These are phyloP conservation scores for Podospora conica DNA, from an alignment of 495 filamentous ascomycete genomes.

Conservation along the genomic window DNA sequence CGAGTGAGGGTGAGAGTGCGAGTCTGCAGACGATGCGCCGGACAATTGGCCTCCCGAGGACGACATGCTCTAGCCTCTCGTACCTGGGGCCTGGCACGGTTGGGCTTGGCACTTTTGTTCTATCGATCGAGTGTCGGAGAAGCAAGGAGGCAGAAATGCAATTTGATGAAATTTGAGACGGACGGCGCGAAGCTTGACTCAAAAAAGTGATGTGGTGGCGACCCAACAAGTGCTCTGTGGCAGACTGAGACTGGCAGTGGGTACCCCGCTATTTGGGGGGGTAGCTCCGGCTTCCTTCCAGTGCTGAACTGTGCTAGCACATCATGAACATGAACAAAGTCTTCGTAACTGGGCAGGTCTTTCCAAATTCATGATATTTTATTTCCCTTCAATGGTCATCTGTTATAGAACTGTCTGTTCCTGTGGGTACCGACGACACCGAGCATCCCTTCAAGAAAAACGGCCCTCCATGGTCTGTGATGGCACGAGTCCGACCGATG, in stretches of 20 bases:
- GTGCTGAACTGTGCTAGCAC: not conserved
- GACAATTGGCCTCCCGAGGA: not conserved
- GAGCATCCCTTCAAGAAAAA: too few relatives aligned
- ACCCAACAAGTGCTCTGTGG: not conserved
- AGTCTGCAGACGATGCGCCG: not conserved
- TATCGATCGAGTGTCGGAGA: not conserved
- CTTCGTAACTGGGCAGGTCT: too few relatives aligned
- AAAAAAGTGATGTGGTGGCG: not conserved
- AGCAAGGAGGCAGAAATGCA: not conserved
- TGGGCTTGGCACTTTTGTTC: not conserved
- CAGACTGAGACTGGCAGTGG: not conserved
- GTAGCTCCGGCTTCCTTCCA: not conserved
- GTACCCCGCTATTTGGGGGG: not conserved
- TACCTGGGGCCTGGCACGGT: not conserved
- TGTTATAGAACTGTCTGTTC: too few relatives aligned
- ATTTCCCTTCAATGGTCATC: too few relatives aligned
- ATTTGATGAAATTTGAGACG: not conserved
- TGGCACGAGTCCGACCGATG: too few relatives aligned
- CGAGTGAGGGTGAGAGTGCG: too few relatives aligned
- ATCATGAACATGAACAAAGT: not conserved
- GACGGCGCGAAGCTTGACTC: not conserved
- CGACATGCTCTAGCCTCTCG: not conserved
- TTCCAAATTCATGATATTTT: too few relatives aligned
- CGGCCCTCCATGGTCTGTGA: too few relatives aligned
- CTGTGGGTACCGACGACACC: too few relatives aligned